Conservation (phyloP, 192 early-diverging fungal genomes). For the Backusella morwellensis region DNA sequence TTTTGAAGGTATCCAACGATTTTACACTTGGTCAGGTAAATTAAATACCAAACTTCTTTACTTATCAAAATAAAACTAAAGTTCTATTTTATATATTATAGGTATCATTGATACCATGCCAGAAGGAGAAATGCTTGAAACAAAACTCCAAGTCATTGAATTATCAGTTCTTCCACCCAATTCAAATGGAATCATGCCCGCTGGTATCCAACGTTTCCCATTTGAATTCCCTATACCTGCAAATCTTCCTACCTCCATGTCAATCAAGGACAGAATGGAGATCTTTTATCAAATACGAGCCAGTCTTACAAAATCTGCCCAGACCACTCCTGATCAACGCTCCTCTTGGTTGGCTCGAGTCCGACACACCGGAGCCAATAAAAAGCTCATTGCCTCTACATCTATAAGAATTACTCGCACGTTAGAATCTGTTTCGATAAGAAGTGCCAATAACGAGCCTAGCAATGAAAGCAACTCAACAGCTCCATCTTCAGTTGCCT, state of each 20-base stretch:
- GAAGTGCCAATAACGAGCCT: neutral
- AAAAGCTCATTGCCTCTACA: neutral
- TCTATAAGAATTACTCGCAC: constrained; percentile 18
- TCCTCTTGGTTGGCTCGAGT: constrained; percentile 9
- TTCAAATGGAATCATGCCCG: constrained; percentile 12
- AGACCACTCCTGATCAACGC: neutral
- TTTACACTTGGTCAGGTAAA: constrained; percentile 23
- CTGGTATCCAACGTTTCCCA: constrained; percentile 26
- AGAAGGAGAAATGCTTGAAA: constrained; percentile 9
- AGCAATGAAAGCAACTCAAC: neutral
- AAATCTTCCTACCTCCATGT: constrained; percentile 19
- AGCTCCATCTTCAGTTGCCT: neutral
- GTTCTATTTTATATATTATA: neutral
- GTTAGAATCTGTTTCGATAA: neutral
- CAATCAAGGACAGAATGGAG: constrained; percentile 8
- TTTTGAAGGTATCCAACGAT: constrained; percentile 26
- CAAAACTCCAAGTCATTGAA: constrained; percentile 23
- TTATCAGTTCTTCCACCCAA: constrained; percentile 31
- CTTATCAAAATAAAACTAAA: neutral
- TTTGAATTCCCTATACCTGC: constrained; percentile 35
- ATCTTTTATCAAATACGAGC: constrained; percentile 31
- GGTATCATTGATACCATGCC: constrained; percentile 1
- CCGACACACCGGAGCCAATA: neutral
- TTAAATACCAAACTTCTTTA: neutral
- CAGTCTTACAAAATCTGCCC: neutral